Percentiles rank a stretch among this genome's conserved stretches.
Conservation (phyloP, 306 rosid genomes). For the Vachellia collinsii region DNA sequence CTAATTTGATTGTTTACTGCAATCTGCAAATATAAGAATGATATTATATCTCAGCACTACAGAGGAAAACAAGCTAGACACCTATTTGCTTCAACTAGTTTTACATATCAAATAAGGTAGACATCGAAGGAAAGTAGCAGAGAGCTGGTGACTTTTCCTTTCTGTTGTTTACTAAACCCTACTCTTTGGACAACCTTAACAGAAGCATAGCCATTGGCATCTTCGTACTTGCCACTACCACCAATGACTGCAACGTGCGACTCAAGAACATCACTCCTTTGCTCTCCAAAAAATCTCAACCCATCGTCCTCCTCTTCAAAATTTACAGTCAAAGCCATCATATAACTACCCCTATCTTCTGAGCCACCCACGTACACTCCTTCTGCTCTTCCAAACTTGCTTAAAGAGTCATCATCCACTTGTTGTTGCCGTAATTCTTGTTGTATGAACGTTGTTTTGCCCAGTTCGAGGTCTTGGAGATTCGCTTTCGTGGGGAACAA, state of each 20-base stretch:
- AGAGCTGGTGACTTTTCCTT: conserved; percentile 39
- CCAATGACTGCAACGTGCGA: conserved; percentile 89
- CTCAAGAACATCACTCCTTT: conserved; percentile 52
- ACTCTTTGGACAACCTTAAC: conserved; percentile 51
- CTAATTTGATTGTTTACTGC: neutral
- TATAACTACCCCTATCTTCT: conserved; percentile 63
- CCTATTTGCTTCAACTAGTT: conserved; percentile 46
- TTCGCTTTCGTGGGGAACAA: conserved; percentile 61
- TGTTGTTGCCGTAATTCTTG: conserved; percentile 45
- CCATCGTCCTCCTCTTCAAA: conserved; percentile 52
- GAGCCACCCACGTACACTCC: conserved; percentile 70
- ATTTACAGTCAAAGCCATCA: conserved; percentile 63
- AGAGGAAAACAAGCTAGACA: conserved; percentile 2
- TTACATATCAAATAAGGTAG: conserved; percentile 62
- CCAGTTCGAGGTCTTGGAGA: conserved; percentile 66
- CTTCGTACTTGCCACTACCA: conserved; percentile 70
- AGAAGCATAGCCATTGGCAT: conserved; percentile 84
- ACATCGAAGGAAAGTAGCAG: no score
- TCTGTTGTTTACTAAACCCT: conserved; percentile 31
- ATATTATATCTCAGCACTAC: neutral
- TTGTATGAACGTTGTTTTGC: conserved; percentile 53
- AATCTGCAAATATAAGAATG: conserved; percentile 7
- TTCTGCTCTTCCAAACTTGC: conserved; percentile 58
- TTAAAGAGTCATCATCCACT: conserved; percentile 23
- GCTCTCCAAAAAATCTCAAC: conserved; percentile 64